Evolutionary conservation across 164 flowering plant species (phyloP).

Genomic region (Cinnamomum micranthum): DNA sequence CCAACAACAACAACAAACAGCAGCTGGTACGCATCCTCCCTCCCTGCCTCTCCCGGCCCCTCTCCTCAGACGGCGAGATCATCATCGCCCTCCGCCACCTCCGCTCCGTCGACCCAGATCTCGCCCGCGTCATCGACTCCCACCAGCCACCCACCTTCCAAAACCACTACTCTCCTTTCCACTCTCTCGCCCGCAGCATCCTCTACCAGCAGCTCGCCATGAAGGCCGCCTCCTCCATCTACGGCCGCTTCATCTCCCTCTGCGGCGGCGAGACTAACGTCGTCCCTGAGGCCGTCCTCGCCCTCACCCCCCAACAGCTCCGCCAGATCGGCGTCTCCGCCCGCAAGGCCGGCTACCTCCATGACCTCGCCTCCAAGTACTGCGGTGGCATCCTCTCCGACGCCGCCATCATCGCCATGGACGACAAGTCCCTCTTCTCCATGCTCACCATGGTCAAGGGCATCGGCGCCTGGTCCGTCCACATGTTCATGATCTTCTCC

Average conservation of each 20-base stretch:
- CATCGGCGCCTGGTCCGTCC: constrained; percentile 95
- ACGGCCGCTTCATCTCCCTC: constrained; percentile 70
- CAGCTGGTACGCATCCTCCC: constrained; percentile 17
- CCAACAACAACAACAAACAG: neutral
- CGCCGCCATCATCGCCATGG: constrained; percentile 68
- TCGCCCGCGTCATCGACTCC: constrained; percentile 54
- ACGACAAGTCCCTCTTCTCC: constrained; percentile 78
- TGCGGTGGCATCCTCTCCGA: constrained; percentile 75
- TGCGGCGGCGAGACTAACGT: constrained; percentile 82
- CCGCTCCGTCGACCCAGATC: constrained; percentile 55
- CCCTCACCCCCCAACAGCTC: constrained; percentile 62
- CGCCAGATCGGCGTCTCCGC: constrained; percentile 91
- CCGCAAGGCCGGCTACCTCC: constrained; percentile 82
- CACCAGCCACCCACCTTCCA: constrained; percentile 71
- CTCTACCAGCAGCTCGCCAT: constrained; percentile 91
- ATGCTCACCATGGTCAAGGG: constrained; percentile 99
- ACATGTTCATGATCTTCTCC: constrained; percentile 97
- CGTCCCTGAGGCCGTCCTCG: constrained; percentile 57
- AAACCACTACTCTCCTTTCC: constrained; percentile 63
- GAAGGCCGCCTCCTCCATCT: constrained; percentile 88
- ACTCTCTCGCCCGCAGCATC: constrained; percentile 72
- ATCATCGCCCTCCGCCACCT: constrained; percentile 62
- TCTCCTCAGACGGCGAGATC: constrained; percentile 64
- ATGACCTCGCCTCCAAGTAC: constrained; percentile 87
- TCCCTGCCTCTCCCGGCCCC: constrained; percentile 29